Evolutionary conservation across 495 filamentous ascomycete genomes (phyloP).

Genomic region (Penicillium cosmopolitanum): DNA sequence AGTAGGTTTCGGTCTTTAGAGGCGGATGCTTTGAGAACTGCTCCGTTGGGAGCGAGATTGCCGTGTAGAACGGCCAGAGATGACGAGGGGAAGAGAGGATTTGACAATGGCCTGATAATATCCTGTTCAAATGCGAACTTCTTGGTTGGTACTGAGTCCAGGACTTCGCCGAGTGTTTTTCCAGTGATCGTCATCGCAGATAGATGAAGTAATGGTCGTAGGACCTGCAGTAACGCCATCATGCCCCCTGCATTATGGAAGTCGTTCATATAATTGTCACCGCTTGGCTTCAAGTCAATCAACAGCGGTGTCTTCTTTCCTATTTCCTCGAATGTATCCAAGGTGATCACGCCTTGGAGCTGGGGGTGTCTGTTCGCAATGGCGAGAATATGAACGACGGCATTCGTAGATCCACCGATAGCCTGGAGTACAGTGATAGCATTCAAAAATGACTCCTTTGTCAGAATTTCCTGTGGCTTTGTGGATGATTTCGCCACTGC

Average conservation of each 20-base stretch:
- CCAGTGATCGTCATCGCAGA: conserved; percentile 62
- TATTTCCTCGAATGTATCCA: conserved; percentile 62
- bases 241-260: conserved; percentile 73
- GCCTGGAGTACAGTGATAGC: conserved; percentile 71
- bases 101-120: conserved; percentile 55
- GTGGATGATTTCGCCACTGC: conserved; percentile 40
- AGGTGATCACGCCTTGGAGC: conserved; percentile 56
- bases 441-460: conserved; percentile 65
- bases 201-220: conserved; percentile 61
- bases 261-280: conserved; percentile 72
- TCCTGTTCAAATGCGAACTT: conserved; percentile 41
- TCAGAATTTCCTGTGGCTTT: conserved; percentile 60
- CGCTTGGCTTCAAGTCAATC: conserved; percentile 69
- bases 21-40: conserved; percentile 66
- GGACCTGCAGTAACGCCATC: conserved; percentile 56
- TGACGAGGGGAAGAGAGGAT: conserved; percentile 59
- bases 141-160: conserved; percentile 51
- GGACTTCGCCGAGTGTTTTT: conserved; percentile 57
- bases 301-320: conserved; percentile 62
- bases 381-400: conserved; percentile 67
- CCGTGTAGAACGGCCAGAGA: conserved; percentile 58
- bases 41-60: conserved; percentile 60
- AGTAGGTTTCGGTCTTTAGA: conserved; percentile 57
- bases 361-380: conserved; percentile 63
- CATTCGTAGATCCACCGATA: conserved; percentile 71